Conservation (phyloP, 176 grass and related monocot species). For the Oryza glumipatula region DNA sequence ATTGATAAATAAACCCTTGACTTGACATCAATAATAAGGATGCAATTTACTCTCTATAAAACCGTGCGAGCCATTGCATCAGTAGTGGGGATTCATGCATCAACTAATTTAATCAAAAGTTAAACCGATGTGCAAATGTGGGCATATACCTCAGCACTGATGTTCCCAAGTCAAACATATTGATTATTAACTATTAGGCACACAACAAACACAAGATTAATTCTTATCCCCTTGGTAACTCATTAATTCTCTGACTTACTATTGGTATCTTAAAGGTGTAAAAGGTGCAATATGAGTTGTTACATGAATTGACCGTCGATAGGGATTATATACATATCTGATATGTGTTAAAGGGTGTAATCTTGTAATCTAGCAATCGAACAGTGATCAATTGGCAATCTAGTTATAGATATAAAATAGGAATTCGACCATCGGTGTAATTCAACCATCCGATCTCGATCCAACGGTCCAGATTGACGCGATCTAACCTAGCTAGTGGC, state of each 20-base stretch:
- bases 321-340: too few relatives aligned
- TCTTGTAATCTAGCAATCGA: too few relatives aligned
- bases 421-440: background rate
- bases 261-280: background rate
- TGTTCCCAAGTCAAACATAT: conserved; percentile 15
- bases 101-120: background rate
- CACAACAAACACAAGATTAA: background rate
- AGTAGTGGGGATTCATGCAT: background rate
- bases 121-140: background rate
- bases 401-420: background rate
- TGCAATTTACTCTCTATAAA: background rate
- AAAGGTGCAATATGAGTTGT: background rate
- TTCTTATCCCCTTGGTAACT: background rate
- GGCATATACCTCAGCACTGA: background rate
- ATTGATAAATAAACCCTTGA: background rate
- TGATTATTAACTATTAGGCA: background rate
- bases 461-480: background rate
- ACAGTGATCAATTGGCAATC: background rate
- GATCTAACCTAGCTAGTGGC: background rate
- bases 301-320: too few relatives aligned
- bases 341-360: too few relatives aligned
- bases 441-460: background rate
- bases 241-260: background rate
- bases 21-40: background rate
- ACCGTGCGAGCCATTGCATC: background rate